A percentile compares a stretch with the other conserved stretches of the same genome.
phyloP scores from a whole-genome alignment of 768 basidiomycete species.

The Holtermanniella nyarrowii region DNA sequence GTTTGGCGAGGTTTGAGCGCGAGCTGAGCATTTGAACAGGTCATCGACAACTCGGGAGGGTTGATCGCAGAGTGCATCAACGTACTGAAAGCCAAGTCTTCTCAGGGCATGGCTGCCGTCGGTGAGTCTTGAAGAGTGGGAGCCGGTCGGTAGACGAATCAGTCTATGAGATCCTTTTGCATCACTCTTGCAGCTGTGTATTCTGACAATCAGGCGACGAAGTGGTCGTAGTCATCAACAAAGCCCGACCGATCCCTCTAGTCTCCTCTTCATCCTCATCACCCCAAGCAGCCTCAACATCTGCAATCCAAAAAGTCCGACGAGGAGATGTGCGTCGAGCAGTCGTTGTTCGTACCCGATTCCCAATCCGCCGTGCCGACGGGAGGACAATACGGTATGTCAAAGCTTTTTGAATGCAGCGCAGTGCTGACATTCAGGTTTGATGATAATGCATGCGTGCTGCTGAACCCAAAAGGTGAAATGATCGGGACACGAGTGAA shows the following conservation, averaged over 20 bases:
- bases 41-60: slow-evolving; percentile 96
- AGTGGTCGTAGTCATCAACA: slow-evolving; percentile 88
- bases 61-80: slow-evolving; percentile 92
- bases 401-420: no score
- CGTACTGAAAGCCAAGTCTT: slow-evolving; percentile 83
- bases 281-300: slow-evolving; percentile 49
- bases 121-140: slow-evolving; percentile 28
- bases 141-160: neutral
- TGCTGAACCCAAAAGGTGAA: slow-evolving; percentile 79
- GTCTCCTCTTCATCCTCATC: slow-evolving; percentile 42
- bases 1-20: neutral
- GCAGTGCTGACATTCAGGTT: slow-evolving; percentile 46
- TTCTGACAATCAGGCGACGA: slow-evolving; percentile 65
- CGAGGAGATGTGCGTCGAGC: slow-evolving; percentile 91
- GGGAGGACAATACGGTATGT: slow-evolving; percentile 59
- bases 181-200: slow-evolving; percentile 25
- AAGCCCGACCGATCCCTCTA: slow-evolving; percentile 65
- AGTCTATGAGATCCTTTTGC: neutral
- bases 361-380: slow-evolving; percentile 73
- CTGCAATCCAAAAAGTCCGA: slow-evolving; percentile 75
- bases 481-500: slow-evolving; percentile 92
- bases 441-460: slow-evolving; percentile 91
- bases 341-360: slow-evolving; percentile 87
- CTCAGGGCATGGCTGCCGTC: slow-evolving; percentile 60
- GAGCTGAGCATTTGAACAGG: slow-evolving; percentile 44